These are phyloP conservation scores for Lepidopterella palustris DNA, from an alignment of 495 filamentous ascomycete species.

Conservation along the genomic window DNA sequence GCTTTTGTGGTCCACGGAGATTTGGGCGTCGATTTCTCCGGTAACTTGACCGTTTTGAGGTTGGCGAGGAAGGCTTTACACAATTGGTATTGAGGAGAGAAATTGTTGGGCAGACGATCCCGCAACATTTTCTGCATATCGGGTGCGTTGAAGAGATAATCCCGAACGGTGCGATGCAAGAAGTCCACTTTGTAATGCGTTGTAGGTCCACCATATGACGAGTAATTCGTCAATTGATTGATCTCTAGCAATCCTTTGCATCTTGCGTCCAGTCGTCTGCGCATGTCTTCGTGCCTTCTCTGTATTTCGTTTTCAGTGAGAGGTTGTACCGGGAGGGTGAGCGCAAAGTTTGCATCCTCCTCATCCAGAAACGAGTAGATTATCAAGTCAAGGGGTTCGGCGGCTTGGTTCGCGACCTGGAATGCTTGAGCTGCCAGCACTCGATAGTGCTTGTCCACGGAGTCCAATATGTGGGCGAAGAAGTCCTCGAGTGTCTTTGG, in stretches of 20 bases:
- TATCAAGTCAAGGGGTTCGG: not conserved
- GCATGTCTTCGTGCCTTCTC: not conserved
- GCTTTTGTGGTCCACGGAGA: no score
- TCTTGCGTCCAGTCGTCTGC: not conserved
- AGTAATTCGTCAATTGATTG: not conserved
- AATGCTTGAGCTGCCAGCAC: not conserved
- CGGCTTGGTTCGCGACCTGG: not conserved
- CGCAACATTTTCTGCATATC: not conserved
- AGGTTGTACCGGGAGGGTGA: not conserved
- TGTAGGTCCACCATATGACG: no score
- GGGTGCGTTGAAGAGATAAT: not conserved
- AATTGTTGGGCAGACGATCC: not conserved
- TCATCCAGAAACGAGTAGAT: not conserved
- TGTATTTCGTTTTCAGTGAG: not conserved
- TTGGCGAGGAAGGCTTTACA: not conserved
- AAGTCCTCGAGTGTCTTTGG: not conserved
- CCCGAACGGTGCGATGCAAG: not conserved
- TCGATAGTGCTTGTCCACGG: not conserved
- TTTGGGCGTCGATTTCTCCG: not conserved
- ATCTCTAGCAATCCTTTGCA: not conserved
- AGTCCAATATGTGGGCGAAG: slow-evolving; percentile 3
- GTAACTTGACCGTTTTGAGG: not conserved
- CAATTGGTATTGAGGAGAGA: not conserved
- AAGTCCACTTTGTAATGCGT: not conserved
- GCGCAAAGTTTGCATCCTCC: not conserved